A percentile compares a stretch with the other conserved stretches of the same genome.
Conservation (phyloP, 2,329 filamentous ascomycete species). For the Exophiala xenobiotica region DNA sequence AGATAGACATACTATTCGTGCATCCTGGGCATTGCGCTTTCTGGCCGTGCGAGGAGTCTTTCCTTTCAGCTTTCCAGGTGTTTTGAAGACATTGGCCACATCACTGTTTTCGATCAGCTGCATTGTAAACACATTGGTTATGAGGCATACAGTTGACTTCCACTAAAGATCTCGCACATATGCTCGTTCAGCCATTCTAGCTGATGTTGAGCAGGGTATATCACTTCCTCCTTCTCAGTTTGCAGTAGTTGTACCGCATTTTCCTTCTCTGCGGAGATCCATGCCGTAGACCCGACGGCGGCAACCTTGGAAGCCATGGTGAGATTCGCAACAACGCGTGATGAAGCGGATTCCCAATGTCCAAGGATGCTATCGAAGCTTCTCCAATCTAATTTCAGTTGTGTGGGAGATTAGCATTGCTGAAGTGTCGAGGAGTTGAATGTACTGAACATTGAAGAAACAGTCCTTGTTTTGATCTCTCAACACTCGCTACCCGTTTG, state of each 20-base stretch:
- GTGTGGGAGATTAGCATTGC: no score
- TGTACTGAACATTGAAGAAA: no score
- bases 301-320: constrained; percentile 38
- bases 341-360: no score
- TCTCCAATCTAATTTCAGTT: no score
- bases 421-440: no score
- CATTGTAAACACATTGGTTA: constrained; percentile 3
- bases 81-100: constrained; percentile 91
- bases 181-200: constrained; percentile 98
- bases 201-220: constrained; percentile 88
- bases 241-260: constrained; percentile 73
- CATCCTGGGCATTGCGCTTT: constrained; percentile 44
- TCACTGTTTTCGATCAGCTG: constrained; percentile 58
- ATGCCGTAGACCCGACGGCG: constrained; percentile 75
- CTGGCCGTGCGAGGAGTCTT: constrained; percentile 49
- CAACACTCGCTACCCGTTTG: no score
- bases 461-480: no score
- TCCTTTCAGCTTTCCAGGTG: constrained; percentile 49
- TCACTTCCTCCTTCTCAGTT: constrained; percentile 87
- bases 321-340: background rate
- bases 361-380: constrained; percentile 1
- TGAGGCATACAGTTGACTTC: constrained; percentile 74
- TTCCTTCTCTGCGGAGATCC: constrained; percentile 81
- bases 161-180: constrained; percentile 89
- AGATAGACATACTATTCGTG: constrained; percentile 43